phyloP scores from a whole-genome alignment of 202 grass and related monocot species.

The Panicum virgatum region DNA sequence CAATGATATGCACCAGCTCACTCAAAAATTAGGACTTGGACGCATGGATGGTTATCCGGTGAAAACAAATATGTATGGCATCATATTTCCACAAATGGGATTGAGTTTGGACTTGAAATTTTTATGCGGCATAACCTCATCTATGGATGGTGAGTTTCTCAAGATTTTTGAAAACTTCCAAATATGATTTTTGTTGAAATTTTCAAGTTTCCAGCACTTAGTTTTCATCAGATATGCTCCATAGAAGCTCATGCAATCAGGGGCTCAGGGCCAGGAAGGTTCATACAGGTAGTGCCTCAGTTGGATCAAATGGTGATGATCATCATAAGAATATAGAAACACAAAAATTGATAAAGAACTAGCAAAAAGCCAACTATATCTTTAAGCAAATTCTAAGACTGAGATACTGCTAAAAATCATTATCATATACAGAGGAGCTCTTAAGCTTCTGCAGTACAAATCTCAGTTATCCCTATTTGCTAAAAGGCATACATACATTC shows the following conservation, averaged over 20 bases:
- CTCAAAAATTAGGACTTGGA: background rate
- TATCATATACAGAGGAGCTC: constrained; percentile 63
- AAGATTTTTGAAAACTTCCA: background rate
- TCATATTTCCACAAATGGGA: too few relatives aligned
- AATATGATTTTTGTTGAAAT: background rate
- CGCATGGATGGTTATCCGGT: background rate
- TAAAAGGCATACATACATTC: constrained; percentile 48
- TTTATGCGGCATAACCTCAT: background rate
- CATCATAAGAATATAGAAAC: background rate
- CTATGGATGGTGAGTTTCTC: background rate
- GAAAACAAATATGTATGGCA: too few relatives aligned
- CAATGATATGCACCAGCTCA: background rate
- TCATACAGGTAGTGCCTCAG: background rate
- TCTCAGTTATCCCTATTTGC: constrained; percentile 49
- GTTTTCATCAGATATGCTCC: too few relatives aligned
- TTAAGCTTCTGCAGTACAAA: constrained; percentile 43
- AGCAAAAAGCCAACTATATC: background rate
- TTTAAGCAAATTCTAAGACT: background rate
- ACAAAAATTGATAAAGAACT: background rate
- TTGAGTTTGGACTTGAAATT: too few relatives aligned
- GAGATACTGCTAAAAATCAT: constrained; percentile 35
- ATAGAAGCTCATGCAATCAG: background rate
- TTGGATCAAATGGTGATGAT: constrained; percentile 19
- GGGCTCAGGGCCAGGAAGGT: constrained; percentile 15
- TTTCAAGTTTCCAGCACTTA: background rate